These are phyloP conservation scores for Lagenaria siceraria DNA, from an alignment of 306 rosid genomes.

Conservation along the genomic window DNA sequence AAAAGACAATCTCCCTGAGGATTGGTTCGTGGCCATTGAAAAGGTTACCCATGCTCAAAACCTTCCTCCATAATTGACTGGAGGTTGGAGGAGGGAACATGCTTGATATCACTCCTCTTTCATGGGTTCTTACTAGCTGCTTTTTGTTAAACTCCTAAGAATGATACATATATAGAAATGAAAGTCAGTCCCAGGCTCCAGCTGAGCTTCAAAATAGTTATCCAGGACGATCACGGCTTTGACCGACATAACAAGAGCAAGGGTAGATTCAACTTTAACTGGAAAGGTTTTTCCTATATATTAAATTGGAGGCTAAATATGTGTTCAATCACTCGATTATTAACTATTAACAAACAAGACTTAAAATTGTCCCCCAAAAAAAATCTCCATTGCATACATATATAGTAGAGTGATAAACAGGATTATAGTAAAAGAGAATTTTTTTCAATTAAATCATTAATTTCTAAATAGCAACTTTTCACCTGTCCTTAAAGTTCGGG, in stretches of 20 bases:
- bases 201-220: not conserved
- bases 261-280: not conserved
- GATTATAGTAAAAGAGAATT: too few relatives aligned
- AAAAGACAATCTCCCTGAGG: constrained; percentile 71
- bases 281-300: not conserved
- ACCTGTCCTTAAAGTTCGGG: too few relatives aligned
- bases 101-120: constrained; percentile 57
- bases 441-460: too few relatives aligned
- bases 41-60: constrained; percentile 96
- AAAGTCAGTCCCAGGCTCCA: not conserved
- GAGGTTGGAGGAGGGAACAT: constrained; percentile 82
- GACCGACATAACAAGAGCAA: not conserved
- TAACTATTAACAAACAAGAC: too few relatives aligned
- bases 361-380: too few relatives aligned
- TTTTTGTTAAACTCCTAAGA: constrained; percentile 56
- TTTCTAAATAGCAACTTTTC: too few relatives aligned
- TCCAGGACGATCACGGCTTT: not conserved
- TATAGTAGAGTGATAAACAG: too few relatives aligned
- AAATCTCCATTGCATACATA: too few relatives aligned
- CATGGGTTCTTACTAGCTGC: constrained; percentile 38
- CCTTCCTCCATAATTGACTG: constrained; percentile 91
- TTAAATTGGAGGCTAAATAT: not conserved
- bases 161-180: not conserved
- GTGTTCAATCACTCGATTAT: too few relatives aligned
- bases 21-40: constrained; percentile 93